Conservation (phyloP, 108 stramenopile species). For the Cyclotella choctawhatcheeana region DNA sequence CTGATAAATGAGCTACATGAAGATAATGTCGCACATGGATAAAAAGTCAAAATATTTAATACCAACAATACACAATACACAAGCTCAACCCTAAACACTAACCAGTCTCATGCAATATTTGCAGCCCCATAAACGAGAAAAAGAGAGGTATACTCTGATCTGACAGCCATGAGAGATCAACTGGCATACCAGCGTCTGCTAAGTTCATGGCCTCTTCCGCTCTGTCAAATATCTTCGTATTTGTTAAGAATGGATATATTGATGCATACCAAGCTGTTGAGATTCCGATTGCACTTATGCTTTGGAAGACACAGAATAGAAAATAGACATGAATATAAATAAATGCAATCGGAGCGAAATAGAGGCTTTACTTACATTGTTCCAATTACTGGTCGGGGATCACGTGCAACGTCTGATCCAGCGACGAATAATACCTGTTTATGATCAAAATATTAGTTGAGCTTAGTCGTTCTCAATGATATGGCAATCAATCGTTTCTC, state of each 20-base stretch:
- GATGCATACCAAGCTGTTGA: conserved; percentile 81
- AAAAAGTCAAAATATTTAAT: no score
- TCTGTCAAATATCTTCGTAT: conserved; percentile 62
- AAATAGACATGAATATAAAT: background rate
- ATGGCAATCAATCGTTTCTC: no score
- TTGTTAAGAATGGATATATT: conserved; percentile 83
- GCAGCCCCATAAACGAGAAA: conserved; percentile 65
- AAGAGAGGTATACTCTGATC: conserved; percentile 80
- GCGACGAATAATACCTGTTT: conserved; percentile 60
- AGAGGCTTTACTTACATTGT: conserved; percentile 16
- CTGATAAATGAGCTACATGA: conserved; percentile 63
- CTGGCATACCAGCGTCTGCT: conserved; percentile 74
- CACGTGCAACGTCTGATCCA: conserved; percentile 67
- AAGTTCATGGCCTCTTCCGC: conserved; percentile 72
- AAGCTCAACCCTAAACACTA: no score
- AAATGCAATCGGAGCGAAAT: background rate
- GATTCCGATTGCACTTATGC: conserved; percentile 63
- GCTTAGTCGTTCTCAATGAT: no score
- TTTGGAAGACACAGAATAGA: background rate
- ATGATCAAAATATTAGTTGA: background rate
- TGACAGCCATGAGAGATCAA: conserved; percentile 73
- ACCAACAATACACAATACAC: no score
- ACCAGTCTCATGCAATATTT: conserved; percentile 70
- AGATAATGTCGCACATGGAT: no score
- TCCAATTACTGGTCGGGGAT: conserved; percentile 49